These are phyloP conservation scores for Dryas integrifolia DNA, from an alignment of 331 rosid species.

Conservation along the genomic window DNA sequence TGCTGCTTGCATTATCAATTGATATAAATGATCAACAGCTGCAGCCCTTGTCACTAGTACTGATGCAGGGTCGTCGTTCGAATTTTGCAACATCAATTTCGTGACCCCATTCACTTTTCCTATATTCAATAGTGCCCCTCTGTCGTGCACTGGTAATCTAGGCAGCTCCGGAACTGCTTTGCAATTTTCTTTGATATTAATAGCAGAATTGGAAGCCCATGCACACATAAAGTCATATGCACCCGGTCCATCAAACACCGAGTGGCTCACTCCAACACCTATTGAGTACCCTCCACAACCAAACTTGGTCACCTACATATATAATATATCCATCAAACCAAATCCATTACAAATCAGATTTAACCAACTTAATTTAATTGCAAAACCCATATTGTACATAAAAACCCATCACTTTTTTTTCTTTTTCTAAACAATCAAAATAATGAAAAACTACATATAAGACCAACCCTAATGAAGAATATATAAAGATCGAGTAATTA, in stretches of 20 bases:
- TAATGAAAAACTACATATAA: not conserved
- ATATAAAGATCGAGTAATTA: no score
- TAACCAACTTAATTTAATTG: no score
- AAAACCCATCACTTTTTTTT: no score
- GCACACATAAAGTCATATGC: slow-evolving; percentile 57
- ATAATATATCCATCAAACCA: not conserved
- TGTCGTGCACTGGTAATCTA: slow-evolving; percentile 57
- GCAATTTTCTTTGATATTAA: slow-evolving; percentile 21
- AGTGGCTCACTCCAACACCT: slow-evolving; percentile 72
- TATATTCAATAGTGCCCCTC: slow-evolving; percentile 36
- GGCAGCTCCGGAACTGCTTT: slow-evolving; percentile 19
- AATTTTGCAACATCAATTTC: not conserved
- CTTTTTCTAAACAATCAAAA: slow-evolving; percentile 3
- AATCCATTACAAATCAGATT: not conserved
- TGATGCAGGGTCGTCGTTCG: slow-evolving; percentile 3
- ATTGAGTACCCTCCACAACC: slow-evolving; percentile 76
- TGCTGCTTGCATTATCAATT: slow-evolving; percentile 56
- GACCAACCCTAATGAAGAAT: no score
- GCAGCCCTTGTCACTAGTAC: slow-evolving; percentile 26
- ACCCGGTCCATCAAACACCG: slow-evolving; percentile 72
- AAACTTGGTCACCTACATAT: slow-evolving; percentile 61
- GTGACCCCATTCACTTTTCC: slow-evolving; percentile 7
- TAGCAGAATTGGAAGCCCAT: slow-evolving; percentile 66
- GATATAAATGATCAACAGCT: slow-evolving; percentile 65
- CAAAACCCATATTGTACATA: no score